Base-by-base conservation (phyloP, 805 yeast species). In the Lachancea quebecensis region DNA sequence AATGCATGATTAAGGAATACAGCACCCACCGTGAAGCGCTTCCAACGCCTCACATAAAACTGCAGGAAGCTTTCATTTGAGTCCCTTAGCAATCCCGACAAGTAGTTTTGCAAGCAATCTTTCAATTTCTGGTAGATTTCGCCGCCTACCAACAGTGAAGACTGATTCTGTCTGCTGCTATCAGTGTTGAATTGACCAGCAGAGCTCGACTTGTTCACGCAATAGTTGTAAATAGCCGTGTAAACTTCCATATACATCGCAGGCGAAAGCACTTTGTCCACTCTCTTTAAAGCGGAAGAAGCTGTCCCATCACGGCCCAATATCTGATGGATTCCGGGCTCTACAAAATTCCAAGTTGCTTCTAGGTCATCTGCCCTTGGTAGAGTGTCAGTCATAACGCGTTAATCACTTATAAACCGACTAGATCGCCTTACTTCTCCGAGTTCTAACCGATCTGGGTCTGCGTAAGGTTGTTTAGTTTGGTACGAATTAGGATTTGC, bases 211-310 rank as follows among this genome's bases (percentile, higher is more conserved):
- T 82, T 82, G 56, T 82, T 82, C 37, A 88, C 90, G 70, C 98
- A 90, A 62, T 86, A 90, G 67, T 90, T 89, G 70, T 89, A 91
- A 50, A 91, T 83, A 4, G 95, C 91, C 1, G 96, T 87, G 66
- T 90, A 90, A 47, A 91, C 85, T 53, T 83, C 83, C 85, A 89
- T 86, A 66, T 87, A 89, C 82, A 84, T 78, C 38, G 80, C 70
- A 3, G 81, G 75, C 27, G 82, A 81, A 38, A 84, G 75, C 3
- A 84, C 81, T 46, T 79, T 78, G 49, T 78, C 75, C 35, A 81
- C 86, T 15, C 64, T 54, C 35, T 55, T 60, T n/a, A 51, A 38
- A 5, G 53, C 40, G 17, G 48, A 43, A 4, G 51, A 36, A 3
- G 50, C 39, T 8, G 53, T 47, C 46, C 75, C 80, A 35, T 66